Base-by-base conservation (phyloP, 169 alveolate genomes). In the Plasmodium relictum region DNA sequence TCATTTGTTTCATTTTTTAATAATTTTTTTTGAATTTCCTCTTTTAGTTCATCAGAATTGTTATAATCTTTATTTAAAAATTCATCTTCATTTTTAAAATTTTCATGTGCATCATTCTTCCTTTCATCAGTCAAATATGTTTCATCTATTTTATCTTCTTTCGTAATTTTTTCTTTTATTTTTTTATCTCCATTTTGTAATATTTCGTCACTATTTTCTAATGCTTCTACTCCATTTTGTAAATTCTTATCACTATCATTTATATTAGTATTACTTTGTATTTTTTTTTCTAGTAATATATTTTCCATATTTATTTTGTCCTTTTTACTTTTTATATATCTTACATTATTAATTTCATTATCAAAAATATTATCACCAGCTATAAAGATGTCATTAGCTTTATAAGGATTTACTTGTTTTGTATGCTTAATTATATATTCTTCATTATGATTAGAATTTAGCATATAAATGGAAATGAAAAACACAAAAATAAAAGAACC, bases 401-500 rank as follows among this genome's bases (percentile, higher is more conserved):
- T 44, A 50, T 76, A 76, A 20, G 88, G 88, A 56, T 63, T 76
- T 7, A 76, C 45, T 54, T 76, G 76, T 18, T 76, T 76, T 16
- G 69, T 62, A 68, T 76, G 88, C 9, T 76, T 76, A 54, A 76
- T 76, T 62, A 76, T 41, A 42, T 76, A 76, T 63, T 76, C 88
- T 54, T 76, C 88, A 76, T 76, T 76, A 62, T 62, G 65, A 45
- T 76, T 76, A 14, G 88, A 50, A 26, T 76, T 76, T 76, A 76
- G 63, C 88, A 76, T 76, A 41, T 76, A 76, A 24, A 76, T 45
- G 39, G 88, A 76, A 22, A 76, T 76, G 44, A 76, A 76, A 63
- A 76, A 76, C 61, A 76, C 88, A 63, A 76, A 76, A 63, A 76
- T 62, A 65, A 76, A 76, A 20, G 88, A 76, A 62, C 88, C 88